phyloP scores from a whole-genome alignment of 768 basidiomycete genomes.

The Podaxis pistillaris region DNA sequence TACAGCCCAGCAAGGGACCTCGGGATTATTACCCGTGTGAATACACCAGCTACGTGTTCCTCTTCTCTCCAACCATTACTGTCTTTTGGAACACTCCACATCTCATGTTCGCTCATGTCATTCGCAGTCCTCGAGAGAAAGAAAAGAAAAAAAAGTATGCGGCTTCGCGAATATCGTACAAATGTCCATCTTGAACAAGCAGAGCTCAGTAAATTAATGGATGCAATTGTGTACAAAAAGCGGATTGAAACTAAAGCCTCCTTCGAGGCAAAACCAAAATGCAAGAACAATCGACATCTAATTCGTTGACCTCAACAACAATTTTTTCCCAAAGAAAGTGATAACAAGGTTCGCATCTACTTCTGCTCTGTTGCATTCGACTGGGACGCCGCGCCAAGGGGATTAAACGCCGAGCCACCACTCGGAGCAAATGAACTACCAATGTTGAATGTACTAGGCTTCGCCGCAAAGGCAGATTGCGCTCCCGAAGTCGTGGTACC shows the following conservation, averaged over 20 bases:
- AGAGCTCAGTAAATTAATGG: constrained; percentile 4
- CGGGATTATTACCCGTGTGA: background rate
- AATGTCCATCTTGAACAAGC: background rate
- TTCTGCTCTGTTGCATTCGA: constrained; percentile 3
- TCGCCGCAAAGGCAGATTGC: background rate
- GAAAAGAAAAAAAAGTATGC: background rate
- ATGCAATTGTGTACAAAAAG: background rate
- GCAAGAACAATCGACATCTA: background rate
- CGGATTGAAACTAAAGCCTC: background rate
- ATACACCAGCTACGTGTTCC: background rate
- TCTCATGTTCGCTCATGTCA: background rate
- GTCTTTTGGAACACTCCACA: background rate
- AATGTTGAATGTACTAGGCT: background rate
- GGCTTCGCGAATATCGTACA: constrained; percentile 5
- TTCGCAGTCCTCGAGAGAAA: background rate
- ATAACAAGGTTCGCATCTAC: background rate
- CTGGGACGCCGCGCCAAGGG: background rate
- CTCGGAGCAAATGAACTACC: background rate
- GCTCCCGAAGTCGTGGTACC: background rate
- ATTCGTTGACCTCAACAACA: background rate
- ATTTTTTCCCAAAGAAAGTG: background rate
- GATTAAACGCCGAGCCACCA: background rate
- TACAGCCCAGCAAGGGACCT: background rate
- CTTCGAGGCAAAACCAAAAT: background rate
- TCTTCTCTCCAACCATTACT: background rate